These are phyloP conservation scores for Ambrosia hybrid DNA, from an alignment of 140 eudicot genomes.

Conservation along the genomic window DNA sequence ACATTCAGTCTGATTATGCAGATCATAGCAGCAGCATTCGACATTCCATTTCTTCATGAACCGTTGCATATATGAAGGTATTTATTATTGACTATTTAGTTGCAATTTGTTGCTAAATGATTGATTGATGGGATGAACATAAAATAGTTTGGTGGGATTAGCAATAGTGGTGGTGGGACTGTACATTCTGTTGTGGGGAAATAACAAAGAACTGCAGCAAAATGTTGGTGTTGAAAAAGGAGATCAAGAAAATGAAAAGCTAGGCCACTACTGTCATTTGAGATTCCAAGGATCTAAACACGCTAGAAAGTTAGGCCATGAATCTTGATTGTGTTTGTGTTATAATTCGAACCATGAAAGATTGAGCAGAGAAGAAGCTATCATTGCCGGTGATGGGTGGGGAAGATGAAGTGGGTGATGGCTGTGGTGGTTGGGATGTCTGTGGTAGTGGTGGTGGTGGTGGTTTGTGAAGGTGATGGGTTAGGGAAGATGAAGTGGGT, in stretches of 20 bases:
- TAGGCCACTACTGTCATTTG: slow-evolving; percentile 11
- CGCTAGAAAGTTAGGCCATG: background rate
- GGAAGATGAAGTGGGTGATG: no score
- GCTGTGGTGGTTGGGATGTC: no score
- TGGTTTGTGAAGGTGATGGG: no score
- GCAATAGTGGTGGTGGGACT: slow-evolving; percentile 50
- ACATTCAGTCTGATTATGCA: slow-evolving; percentile 78
- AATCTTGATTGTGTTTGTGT: background rate
- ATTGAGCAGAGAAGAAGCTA: no score
- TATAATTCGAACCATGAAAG: background rate
- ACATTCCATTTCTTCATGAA: slow-evolving; percentile 59
- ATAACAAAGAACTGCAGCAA: slow-evolving; percentile 55
- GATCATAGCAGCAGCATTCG: slow-evolving; percentile 52
- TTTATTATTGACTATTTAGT: background rate
- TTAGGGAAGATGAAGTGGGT: no score
- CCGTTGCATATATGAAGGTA: slow-evolving; percentile 76
- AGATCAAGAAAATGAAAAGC: slow-evolving; percentile 27
- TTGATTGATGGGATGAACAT: slow-evolving; percentile 3
- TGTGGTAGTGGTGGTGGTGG: no score
- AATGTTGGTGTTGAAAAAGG: no score
- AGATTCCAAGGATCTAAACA: slow-evolving; percentile 28
- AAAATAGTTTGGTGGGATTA: slow-evolving; percentile 57
- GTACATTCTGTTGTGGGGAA: slow-evolving; percentile 75
- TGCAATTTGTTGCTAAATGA: background rate
- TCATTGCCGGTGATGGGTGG: no score